Evolutionary conservation across 495 filamentous ascomycete genomes (phyloP).

Genomic region (Podospora pseudoanserina): DNA sequence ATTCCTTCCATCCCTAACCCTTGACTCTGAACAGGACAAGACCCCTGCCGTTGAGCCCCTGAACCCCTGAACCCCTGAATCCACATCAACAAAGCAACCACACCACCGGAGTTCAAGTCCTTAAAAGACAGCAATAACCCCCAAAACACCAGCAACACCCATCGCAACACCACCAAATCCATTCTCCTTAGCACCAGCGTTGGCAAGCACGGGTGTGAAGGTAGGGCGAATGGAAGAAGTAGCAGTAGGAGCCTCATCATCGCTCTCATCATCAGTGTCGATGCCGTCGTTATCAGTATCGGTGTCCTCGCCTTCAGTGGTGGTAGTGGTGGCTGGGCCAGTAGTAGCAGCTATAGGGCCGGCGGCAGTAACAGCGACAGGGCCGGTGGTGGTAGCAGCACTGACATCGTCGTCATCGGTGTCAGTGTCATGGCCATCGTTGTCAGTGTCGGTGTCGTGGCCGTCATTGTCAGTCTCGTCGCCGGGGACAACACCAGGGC

Average conservation of each 20-base stretch:
- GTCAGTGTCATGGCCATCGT: neutral
- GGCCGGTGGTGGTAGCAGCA: neutral
- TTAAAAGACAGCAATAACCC: neutral
- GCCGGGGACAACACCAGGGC: neutral
- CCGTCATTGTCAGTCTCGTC: neutral
- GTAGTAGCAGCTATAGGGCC: neutral
- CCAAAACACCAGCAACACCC: neutral
- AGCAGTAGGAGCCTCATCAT: neutral
- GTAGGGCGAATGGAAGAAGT: neutral
- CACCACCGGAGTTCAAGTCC: neutral
- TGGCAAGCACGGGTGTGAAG: neutral
- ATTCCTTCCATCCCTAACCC: neutral
- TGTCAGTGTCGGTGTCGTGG: neutral
- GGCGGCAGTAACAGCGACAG: neutral
- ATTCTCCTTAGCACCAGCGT: constrained; percentile 6
- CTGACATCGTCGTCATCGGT: neutral
- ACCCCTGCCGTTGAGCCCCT: neutral
- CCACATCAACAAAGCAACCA: neutral
- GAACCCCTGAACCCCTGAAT: neutral
- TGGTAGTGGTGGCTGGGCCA: neutral
- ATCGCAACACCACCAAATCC: neutral
- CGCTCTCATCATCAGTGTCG: neutral
- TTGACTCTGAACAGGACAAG: neutral
- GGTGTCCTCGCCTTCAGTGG: neutral
- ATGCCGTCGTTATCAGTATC: neutral